These are phyloP conservation scores for Acacia melanoxylon DNA, from an alignment of 306 rosid species.

Conservation along the genomic window DNA sequence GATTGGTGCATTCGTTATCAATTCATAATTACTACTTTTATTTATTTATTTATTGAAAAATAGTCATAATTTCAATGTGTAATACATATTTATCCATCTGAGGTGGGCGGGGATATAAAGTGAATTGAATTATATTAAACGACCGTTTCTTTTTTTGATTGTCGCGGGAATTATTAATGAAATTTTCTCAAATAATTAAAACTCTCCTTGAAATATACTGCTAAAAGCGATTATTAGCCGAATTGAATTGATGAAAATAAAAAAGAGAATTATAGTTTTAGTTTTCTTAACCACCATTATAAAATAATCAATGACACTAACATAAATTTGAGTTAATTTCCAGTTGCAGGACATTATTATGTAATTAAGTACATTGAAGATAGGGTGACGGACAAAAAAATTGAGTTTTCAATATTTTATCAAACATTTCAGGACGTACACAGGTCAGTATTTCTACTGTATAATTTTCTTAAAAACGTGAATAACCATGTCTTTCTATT, in stretches of 20 bases:
- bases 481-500: too few relatives aligned
- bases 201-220: not conserved
- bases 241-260: not conserved
- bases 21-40: constrained; percentile 29
- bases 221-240: not conserved
- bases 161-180: not conserved
- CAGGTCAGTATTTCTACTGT: too few relatives aligned
- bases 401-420: not conserved
- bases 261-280: not conserved
- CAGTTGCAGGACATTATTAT: constrained; percentile 21
- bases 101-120: not conserved
- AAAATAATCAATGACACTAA: constrained; percentile 7
- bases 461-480: too few relatives aligned
- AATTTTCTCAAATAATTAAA: not conserved
- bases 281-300: constrained; percentile 4
- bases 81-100: not conserved
- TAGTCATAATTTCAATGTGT: not conserved
- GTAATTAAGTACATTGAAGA: constrained; percentile 34
- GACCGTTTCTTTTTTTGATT: not conserved
- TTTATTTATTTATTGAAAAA: too few relatives aligned
- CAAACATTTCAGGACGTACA: not conserved
- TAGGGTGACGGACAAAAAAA: not conserved
- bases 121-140: not conserved
- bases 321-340: constrained; percentile 35
- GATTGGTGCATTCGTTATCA: constrained; percentile 57